These are phyloP conservation scores for Candida suzukii DNA, from an alignment of 805 yeast genomes.

Conservation along the genomic window DNA sequence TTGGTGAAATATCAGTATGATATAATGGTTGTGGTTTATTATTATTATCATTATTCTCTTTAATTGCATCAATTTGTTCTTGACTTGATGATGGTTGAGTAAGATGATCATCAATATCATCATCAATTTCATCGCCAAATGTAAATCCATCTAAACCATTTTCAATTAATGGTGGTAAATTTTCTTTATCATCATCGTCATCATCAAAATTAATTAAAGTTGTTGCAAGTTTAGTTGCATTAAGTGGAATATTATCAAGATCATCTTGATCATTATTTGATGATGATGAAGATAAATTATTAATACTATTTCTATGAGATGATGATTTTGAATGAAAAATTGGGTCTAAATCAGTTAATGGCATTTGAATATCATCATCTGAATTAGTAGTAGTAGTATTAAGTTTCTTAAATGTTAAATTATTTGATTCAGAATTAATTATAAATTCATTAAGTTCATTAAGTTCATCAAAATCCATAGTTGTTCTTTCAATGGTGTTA, in stretches of 20 bases:
- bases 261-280: conserved; percentile 7
- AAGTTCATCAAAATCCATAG: neutral
- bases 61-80: neutral
- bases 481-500: neutral
- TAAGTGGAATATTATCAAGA: conserved; percentile 29
- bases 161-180: conserved; percentile 12
- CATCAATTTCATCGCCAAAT: neutral
- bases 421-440: neutral
- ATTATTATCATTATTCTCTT: neutral
- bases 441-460: neutral
- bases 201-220: conserved; percentile 46
- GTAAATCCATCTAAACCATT: no score
- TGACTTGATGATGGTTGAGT: neutral
- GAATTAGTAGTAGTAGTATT: no score
- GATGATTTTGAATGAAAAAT: conserved; percentile 7
- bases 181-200: conserved; percentile 30
- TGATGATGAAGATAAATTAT: no score
- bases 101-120: neutral
- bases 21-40: conserved; percentile 13
- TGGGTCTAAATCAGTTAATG: conserved; percentile 22
- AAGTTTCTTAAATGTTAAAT: no score
- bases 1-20: conserved; percentile 26
- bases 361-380: conserved; percentile 9
- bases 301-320: no score
- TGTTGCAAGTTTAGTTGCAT: conserved; percentile 49